Percentiles rank a stretch among this genome's conserved stretches.
These are phyloP conservation scores for Phytomonas sp. DNA, from an alignment of 208 protist genomes.

Conservation along the genomic window DNA sequence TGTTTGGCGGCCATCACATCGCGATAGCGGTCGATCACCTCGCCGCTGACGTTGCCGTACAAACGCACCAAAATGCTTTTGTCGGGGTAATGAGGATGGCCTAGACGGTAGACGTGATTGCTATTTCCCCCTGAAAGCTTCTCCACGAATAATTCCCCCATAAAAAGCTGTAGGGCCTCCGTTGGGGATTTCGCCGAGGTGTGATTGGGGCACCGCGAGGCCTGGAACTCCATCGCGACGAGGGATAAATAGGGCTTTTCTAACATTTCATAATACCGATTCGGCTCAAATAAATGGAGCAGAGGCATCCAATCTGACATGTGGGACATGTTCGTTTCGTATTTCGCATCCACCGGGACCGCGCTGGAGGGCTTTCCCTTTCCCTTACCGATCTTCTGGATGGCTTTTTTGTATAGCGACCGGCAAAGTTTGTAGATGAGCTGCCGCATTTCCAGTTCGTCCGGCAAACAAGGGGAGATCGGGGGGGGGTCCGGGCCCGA, in stretches of 20 bases:
- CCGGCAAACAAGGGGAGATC: neutral
- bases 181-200: slow-evolving; percentile 21
- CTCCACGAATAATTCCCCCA: slow-evolving; percentile 60
- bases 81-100: slow-evolving; percentile 41
- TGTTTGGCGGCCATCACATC: slow-evolving; percentile 62
- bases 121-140: slow-evolving; percentile 76
- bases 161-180: slow-evolving; percentile 43
- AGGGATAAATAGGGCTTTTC: slow-evolving; percentile 1
- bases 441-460: slow-evolving; percentile 33
- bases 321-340: slow-evolving; percentile 67
- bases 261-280: slow-evolving; percentile 41
- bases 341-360: slow-evolving; percentile 22
- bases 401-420: slow-evolving; percentile 63
- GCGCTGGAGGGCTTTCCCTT: slow-evolving; percentile 17
- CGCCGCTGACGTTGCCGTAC: slow-evolving; percentile 57
- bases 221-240: neutral
- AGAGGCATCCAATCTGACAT: slow-evolving; percentile 75
- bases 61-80: slow-evolving; percentile 64
- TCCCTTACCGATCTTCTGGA: slow-evolving; percentile 28
- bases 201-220: slow-evolving; percentile 9
- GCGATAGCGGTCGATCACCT: slow-evolving; percentile 72
- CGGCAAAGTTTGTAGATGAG: slow-evolving; percentile 68
- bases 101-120: slow-evolving; percentile 79
- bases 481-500: neutral
- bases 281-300: slow-evolving; percentile 71